Conservation (phyloP, 2,329 filamentous ascomycete species). For the Lasiodiplodia hormozganensis region DNA sequence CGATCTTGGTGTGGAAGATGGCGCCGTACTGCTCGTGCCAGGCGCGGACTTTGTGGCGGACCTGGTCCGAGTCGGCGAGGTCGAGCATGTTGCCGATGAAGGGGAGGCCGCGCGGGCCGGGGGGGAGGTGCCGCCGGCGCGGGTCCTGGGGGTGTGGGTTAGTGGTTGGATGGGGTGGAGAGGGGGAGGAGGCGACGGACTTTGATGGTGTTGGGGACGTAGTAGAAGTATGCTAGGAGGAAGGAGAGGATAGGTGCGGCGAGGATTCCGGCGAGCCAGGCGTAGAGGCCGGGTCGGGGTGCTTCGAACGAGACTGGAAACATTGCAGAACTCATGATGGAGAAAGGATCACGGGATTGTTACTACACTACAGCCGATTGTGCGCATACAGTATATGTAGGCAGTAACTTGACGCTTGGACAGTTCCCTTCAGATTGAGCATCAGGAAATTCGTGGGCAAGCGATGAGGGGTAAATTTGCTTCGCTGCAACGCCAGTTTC, state of each 20-base stretch:
- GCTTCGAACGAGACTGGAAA: neutral
- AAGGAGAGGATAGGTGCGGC: constrained; percentile 35
- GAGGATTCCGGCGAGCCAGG: constrained; percentile 24
- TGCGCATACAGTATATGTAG: neutral
- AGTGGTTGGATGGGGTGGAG: neutral
- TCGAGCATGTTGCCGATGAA: constrained; percentile 50
- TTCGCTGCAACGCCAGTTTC: neutral
- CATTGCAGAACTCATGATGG: neutral
- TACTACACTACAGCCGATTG: too few species aligned
- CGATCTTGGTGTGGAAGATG: constrained; percentile 52
- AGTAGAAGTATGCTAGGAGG: constrained; percentile 38
- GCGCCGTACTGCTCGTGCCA: constrained; percentile 55
- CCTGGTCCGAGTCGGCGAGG: constrained; percentile 44
- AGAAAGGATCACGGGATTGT: neutral
- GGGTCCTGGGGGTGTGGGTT: constrained; percentile 34
- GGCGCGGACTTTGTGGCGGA: constrained; percentile 40
- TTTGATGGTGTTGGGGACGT: constrained; percentile 42
- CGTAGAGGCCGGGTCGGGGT: neutral
- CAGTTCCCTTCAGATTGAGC: too few species aligned
- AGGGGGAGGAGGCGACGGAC: constrained; percentile 31
- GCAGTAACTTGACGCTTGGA: neutral
- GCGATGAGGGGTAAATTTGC: neutral
- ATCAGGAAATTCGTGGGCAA: neutral
- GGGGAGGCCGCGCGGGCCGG: constrained; percentile 48
- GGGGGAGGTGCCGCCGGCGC: constrained; percentile 45